Percentiles rank a stretch among this genome's conserved stretches.
phyloP scores from a whole-genome alignment of 108 stramenopile species.

The Stephanodiscus minutulus region DNA sequence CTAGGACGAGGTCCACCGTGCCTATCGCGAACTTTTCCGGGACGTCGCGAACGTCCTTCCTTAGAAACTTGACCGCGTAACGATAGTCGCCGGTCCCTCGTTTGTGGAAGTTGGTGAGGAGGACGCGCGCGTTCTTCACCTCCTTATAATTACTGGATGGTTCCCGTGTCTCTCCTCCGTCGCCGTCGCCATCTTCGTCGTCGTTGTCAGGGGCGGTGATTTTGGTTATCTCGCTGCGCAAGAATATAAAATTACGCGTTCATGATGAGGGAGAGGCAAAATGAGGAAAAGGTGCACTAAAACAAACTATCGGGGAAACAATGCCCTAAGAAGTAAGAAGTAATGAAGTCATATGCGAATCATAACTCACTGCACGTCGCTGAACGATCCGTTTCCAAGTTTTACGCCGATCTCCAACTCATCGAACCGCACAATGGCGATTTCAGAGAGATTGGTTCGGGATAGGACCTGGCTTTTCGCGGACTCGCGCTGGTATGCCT shows the following conservation, averaged over 20 bases:
- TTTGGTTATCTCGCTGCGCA: conserved; percentile 31
- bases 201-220: conserved; percentile 2
- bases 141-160: too few relatives aligned
- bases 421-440: conserved; percentile 23
- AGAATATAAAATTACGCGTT: neutral
- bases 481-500: conserved; percentile 24
- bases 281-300: neutral
- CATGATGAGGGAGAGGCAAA: neutral
- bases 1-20: conserved; percentile 72
- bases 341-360: too few relatives aligned
- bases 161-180: neutral
- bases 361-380: conserved; percentile 50
- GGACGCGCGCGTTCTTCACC: conserved; percentile 2
- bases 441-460: conserved; percentile 9
- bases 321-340: too few relatives aligned
- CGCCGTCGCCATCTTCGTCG: neutral
- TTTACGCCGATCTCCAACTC: conserved; percentile 43
- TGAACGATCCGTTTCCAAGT: conserved; percentile 66
- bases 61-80: conserved; percentile 65
- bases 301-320: neutral
- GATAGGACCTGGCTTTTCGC: conserved; percentile 27
- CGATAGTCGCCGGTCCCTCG: conserved; percentile 18
- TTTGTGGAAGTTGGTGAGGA: conserved; percentile 2
- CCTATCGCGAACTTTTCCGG: conserved; percentile 65
- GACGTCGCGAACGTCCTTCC: conserved; percentile 51